Base-by-base conservation (phyloP, 805 yeast genomes). In the Lipomyces sp. region DNA sequence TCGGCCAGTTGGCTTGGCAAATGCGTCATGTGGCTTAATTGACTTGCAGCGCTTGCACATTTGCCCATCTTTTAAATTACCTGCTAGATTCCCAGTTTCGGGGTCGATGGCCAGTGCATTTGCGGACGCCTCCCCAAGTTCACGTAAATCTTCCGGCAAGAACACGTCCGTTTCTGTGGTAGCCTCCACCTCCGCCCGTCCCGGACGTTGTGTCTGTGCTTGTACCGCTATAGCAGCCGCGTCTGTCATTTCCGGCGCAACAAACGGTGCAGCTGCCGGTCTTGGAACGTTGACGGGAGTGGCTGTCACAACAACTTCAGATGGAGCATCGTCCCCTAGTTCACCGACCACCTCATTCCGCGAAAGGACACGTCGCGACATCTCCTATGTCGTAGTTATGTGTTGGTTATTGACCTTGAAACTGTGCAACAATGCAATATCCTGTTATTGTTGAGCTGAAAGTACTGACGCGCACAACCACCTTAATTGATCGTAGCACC, bases 1-100 rank as follows among this genome's bases (percentile, higher is more conserved):
- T 32, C 64, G 59, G 13, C 70, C 70, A 3, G 67, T 42, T n/a
- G 69, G 69, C 35, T 66, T 66, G 34, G 59, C 53, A 48, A 59
- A 66, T 6, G 59, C 29, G 13, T 56, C 50, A 18, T 33, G 58
- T 6, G 66, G 60, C 37, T 64, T 63, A 50, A 50, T 58, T 8
- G 55, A 35, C 33, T 64, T 63, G 67, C 69, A 66, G 53, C 69
- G 59, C 53, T 50, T 57, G 63, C 69, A 66, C 37, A 58, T 51
- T 42, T 42, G 48, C 18, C 48, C 48, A n/a, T n/a, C 18, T 24
- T 42, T 18, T n/a, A 24, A 10, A n/a, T 42, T 42, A 42, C 24
- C 15, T 42, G 15, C 48, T 42, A 6, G 24, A 42, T 15, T 42
- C 48, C 7, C n/a, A 5, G 48, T 24, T 24, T 18, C 48, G 15